These are phyloP conservation scores for Corchorus capsularis DNA, from an alignment of 345 rosid genomes.

Conservation along the genomic window DNA sequence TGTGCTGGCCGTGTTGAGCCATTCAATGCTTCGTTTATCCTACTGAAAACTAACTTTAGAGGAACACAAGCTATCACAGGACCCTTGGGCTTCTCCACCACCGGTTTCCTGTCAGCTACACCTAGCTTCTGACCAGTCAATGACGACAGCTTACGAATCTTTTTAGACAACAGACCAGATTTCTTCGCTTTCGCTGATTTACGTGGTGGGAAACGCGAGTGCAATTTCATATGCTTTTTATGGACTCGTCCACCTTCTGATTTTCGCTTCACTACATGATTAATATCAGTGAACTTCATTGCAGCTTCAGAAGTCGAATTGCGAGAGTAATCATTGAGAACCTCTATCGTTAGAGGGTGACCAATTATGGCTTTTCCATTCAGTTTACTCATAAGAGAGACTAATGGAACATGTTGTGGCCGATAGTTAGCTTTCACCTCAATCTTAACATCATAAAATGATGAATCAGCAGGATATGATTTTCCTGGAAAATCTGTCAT, in stretches of 20 bases:
- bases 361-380: slow-evolving; percentile 86
- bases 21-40: slow-evolving; percentile 83
- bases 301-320: slow-evolving; percentile 27
- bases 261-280: slow-evolving; percentile 27
- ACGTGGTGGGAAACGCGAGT: slow-evolving; percentile 8
- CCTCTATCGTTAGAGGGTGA: slow-evolving; percentile 71
- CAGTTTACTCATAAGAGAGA: slow-evolving; percentile 84
- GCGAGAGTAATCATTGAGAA: slow-evolving; percentile 41
- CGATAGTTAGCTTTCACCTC: slow-evolving; percentile 71
- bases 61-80: slow-evolving; percentile 84
- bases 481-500: slow-evolving; percentile 44
- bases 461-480: slow-evolving; percentile 32
- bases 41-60: slow-evolving; percentile 83
- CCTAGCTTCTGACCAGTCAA: slow-evolving; percentile 56
- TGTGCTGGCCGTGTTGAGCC: slow-evolving; percentile 55
- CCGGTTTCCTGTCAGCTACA: slow-evolving; percentile 39
- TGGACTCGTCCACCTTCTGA: slow-evolving; percentile 37
- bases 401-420: slow-evolving; percentile 78
- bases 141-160: slow-evolving; percentile 81
- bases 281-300: slow-evolving; percentile 13
- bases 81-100: slow-evolving; percentile 55
- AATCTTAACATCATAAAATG: slow-evolving; percentile 66
- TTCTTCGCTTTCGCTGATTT: slow-evolving; percentile 49
- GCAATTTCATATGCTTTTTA: slow-evolving; percentile 32
- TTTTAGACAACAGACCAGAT: slow-evolving; percentile 49